phyloP scores from a whole-genome alignment of 164 flowering plant genomes.

The Magnolia officinalis region DNA sequence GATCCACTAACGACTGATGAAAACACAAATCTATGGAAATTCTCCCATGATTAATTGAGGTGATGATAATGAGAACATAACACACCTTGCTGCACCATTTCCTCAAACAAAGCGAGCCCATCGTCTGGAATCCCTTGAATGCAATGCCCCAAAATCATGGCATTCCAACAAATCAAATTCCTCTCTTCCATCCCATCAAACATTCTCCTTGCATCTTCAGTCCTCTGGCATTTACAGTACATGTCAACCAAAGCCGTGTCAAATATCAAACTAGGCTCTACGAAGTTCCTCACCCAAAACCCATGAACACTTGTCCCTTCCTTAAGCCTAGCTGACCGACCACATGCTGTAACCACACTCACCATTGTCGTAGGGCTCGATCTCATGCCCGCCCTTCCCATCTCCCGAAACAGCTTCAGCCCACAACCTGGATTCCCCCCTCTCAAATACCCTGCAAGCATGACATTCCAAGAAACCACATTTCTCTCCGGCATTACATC shows the following conservation, averaged over 20 bases:
- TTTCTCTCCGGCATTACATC: conserved; percentile 59
- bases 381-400: conserved; percentile 34
- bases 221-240: conserved; percentile 61
- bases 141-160: conserved; percentile 72
- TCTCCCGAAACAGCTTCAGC: conserved; percentile 60
- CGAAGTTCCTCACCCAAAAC: conserved; percentile 24
- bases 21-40: too few species aligned
- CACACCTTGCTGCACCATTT: conserved; percentile 30
- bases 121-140: conserved; percentile 59
- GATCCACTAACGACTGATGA: too few species aligned
- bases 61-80: neutral
- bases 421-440: conserved; percentile 50
- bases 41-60: neutral
- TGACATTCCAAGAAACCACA: conserved; percentile 61
- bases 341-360: conserved; percentile 51
- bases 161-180: conserved; percentile 71
- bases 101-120: conserved; percentile 47
- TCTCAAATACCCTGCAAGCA: conserved; percentile 56
- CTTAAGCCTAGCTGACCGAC: conserved; percentile 54
- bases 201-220: conserved; percentile 37
- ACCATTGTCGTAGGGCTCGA: conserved; percentile 48
- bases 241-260: conserved; percentile 60
- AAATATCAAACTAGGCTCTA: conserved; percentile 35
- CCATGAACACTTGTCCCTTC: conserved; percentile 80
- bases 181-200: conserved; percentile 42